phyloP scores from a whole-genome alignment of 2,329 filamentous ascomycete genomes.

The Fusarium stilboides region DNA sequence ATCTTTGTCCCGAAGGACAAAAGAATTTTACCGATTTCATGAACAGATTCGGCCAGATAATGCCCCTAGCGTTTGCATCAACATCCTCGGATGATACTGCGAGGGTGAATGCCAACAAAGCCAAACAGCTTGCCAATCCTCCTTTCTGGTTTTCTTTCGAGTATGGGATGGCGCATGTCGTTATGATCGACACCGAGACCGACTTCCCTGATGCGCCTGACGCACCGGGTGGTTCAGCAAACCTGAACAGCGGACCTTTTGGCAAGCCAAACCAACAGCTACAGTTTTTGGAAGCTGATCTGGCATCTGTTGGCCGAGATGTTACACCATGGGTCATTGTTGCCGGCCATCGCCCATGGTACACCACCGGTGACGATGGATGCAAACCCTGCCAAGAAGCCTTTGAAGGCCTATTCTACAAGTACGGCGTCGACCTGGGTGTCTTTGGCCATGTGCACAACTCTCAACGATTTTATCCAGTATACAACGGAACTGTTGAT shows the following conservation, averaged over 20 bases:
- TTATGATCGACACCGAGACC: constrained; percentile 55
- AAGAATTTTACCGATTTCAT: constrained; percentile 40
- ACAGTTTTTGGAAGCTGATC: constrained; percentile 29
- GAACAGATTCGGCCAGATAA: constrained; percentile 11
- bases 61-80: constrained; percentile 20
- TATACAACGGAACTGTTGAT: constrained; percentile 25
- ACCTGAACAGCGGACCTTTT: constrained; percentile 29
- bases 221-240: constrained; percentile 20
- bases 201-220: constrained; percentile 55
- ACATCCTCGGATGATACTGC: constrained; percentile 12
- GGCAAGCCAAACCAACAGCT: constrained; percentile 24
- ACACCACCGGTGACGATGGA: constrained; percentile 56
- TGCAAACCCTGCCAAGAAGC: constrained; percentile 33
- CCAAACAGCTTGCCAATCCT: constrained; percentile 30
- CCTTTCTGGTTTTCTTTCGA: constrained; percentile 49
- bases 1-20: constrained; percentile 26
- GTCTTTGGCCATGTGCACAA: constrained; percentile 33
- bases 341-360: constrained; percentile 64
- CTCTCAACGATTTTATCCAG: constrained; percentile 23
- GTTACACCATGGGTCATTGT: constrained; percentile 64
- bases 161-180: constrained; percentile 50
- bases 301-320: constrained; percentile 68
- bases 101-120: constrained; percentile 34
- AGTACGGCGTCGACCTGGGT: constrained; percentile 25
- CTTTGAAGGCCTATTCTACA: constrained; percentile 27